phyloP scores from a whole-genome alignment of 2,329 filamentous ascomycete species.

The Ophiocordyceps robertsii region DNA sequence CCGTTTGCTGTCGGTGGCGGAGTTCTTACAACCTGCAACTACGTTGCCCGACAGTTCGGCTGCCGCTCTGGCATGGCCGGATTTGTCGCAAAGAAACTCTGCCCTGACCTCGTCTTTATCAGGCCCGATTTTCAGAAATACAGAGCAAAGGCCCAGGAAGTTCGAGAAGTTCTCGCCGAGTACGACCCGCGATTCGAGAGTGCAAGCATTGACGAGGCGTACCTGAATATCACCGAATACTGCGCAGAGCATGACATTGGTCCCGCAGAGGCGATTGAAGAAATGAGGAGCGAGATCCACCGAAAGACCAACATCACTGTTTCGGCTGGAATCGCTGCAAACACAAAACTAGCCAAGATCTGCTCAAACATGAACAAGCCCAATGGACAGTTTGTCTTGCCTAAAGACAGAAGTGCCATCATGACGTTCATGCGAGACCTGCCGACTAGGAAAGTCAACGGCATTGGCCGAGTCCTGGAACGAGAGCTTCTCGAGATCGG shows the following conservation, averaged over 20 bases:
- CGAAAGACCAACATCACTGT: slow-evolving; percentile 73
- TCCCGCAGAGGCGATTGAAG: slow-evolving; percentile 60
- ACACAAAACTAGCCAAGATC: slow-evolving; percentile 89
- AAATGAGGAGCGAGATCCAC: slow-evolving; percentile 65
- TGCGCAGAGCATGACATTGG: slow-evolving; percentile 54
- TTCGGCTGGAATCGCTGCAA: slow-evolving; percentile 87
- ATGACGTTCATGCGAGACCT: slow-evolving; percentile 77
- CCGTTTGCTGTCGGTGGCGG: slow-evolving; percentile 80
- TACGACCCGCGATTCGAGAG: slow-evolving; percentile 90
- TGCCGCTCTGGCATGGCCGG: slow-evolving; percentile 91
- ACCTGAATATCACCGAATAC: slow-evolving; percentile 86
- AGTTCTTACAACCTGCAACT: slow-evolving; percentile 63
- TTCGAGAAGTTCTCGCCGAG: slow-evolving; percentile 66
- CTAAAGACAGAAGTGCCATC: slow-evolving; percentile 59
- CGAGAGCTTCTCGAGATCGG: slow-evolving; percentile 80
- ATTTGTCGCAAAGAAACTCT: slow-evolving; percentile 90
- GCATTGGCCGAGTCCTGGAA: slow-evolving; percentile 87
- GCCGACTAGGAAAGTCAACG: slow-evolving; percentile 83
- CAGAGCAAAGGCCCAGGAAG: slow-evolving; percentile 74
- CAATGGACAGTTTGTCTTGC: slow-evolving; percentile 75
- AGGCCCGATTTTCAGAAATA: slow-evolving; percentile 88
- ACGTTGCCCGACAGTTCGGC: slow-evolving; percentile 78
- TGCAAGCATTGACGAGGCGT: slow-evolving; percentile 91
- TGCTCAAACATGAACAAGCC: slow-evolving; percentile 94
- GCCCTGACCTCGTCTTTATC: slow-evolving; percentile 69